A percentile compares a stretch with the other conserved stretches of the same genome.
Evolutionary conservation across 257 asterid species (phyloP).

Genomic region (Osmanthus fragrans): DNA sequence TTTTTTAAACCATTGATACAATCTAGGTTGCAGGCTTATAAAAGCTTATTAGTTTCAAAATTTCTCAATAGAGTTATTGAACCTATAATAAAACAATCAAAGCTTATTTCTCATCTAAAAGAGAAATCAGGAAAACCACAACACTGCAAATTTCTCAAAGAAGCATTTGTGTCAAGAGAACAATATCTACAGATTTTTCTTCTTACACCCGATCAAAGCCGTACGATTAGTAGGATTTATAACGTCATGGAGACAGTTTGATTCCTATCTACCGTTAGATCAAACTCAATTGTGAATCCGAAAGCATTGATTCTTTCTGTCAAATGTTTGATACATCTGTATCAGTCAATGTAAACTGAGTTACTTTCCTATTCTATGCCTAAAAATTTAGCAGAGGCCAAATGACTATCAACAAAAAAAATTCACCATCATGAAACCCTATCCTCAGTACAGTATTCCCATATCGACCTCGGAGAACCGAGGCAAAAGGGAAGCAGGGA

Average conservation of each 20-base stretch:
- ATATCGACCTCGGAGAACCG: slow-evolving; percentile 24
- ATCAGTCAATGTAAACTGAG: neutral
- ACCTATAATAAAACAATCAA: neutral
- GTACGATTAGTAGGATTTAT: neutral
- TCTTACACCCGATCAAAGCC: neutral
- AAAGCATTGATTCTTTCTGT: neutral
- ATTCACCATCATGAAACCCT: neutral
- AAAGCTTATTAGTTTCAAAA: neutral
- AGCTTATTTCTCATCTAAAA: neutral
- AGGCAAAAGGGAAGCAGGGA: slow-evolving; percentile 25
- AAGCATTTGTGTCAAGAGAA: neutral
- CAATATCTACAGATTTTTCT: neutral
- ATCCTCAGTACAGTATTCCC: slow-evolving; percentile 26
- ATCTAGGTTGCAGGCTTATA: too few relatives aligned
- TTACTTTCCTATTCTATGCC: neutral
- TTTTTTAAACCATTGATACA: too few relatives aligned
- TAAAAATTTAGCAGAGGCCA: neutral
- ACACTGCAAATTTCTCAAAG: neutral
- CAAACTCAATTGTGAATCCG: neutral
- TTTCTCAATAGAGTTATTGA: neutral
- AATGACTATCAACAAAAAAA: neutral
- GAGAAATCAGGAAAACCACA: neutral
- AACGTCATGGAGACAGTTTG: neutral
- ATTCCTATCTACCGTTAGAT: neutral
- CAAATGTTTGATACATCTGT: neutral